A percentile compares a stretch with the other conserved stretches of the same genome.
Evolutionary conservation across 805 yeast species (phyloP).

Genomic region (Groenewaldozyma salmanticensis): DNA sequence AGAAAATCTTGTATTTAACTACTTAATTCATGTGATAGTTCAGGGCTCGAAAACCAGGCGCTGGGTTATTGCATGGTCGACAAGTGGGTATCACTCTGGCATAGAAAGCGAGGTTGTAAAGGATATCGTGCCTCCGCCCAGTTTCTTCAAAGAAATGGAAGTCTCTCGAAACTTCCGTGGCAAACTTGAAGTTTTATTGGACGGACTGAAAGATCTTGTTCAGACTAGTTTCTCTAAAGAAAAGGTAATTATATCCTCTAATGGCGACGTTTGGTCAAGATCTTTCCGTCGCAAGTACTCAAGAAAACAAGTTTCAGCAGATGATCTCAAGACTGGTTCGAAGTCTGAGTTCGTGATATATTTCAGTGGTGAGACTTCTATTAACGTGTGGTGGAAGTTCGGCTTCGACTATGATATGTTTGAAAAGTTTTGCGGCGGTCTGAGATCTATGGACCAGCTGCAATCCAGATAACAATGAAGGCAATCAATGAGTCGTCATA

Average conservation of each 20-base stretch:
- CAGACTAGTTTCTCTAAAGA: neutral
- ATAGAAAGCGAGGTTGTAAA: neutral
- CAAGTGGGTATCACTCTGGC: constrained; percentile 6
- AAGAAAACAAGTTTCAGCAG: neutral
- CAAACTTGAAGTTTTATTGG: neutral
- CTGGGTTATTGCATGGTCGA: constrained; percentile 35
- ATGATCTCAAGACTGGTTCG: neutral
- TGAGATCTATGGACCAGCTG: neutral
- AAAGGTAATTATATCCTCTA: neutral
- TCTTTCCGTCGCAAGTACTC: constrained; percentile 10
- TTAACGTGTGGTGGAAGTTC: constrained; percentile 7
- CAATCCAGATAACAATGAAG: no score
- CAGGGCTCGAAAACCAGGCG: constrained; percentile 23
- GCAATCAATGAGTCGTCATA: no score
- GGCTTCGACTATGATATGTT: constrained; percentile 9
- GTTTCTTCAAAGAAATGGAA: neutral
- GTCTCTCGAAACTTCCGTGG: neutral
- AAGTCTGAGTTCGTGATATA: neutral
- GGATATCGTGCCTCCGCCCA: constrained; percentile 4
- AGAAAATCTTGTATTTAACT: constrained; percentile 15
- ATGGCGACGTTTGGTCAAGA: constrained; percentile 14
- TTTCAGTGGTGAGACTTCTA: neutral
- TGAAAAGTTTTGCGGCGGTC: constrained; percentile 8
- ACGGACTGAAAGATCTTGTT: constrained; percentile 1
- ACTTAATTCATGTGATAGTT: constrained; percentile 25